A percentile compares a stretch with the other conserved stretches of the same genome.
Evolutionary conservation across 768 basidiomycete genomes (phyloP).

Genomic region (Boletus insuetus): DNA sequence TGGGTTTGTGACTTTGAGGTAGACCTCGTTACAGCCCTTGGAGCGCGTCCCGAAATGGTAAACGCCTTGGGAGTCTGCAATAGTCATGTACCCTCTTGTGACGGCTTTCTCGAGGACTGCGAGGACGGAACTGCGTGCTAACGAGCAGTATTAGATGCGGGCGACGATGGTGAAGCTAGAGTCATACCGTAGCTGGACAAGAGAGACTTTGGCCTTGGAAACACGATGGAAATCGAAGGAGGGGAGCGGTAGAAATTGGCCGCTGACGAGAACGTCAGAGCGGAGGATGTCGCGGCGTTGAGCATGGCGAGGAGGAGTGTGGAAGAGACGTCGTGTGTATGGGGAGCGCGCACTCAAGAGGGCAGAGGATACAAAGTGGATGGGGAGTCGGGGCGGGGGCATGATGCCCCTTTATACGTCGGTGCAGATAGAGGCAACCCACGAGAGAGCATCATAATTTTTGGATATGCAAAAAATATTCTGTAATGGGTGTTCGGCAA

Average conservation of each 20-base stretch:
- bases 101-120: constrained; percentile 58
- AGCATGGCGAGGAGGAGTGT: constrained; percentile 20
- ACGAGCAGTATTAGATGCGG: constrained; percentile 1
- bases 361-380: constrained; percentile 11
- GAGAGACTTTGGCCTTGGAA: constrained; percentile 30
- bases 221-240: constrained; percentile 28
- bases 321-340: not conserved
- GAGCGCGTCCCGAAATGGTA: constrained; percentile 56
- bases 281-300: constrained; percentile 31
- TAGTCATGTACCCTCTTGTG: constrained; percentile 55
- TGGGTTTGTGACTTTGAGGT: constrained; percentile 53
- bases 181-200: constrained; percentile 27
- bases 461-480: constrained; percentile 26
- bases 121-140: constrained; percentile 61
- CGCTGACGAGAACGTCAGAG: constrained; percentile 30
- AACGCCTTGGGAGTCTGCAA: constrained; percentile 58
- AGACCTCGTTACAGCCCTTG: constrained; percentile 61
- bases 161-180: not conserved
- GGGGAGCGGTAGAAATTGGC: constrained; percentile 34
- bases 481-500: constrained; percentile 24
- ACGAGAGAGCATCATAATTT: constrained; percentile 23
- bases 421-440: constrained; percentile 25
- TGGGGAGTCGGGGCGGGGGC: constrained; percentile 3
- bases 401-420: constrained; percentile 32
- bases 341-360: not conserved